Conservation (phyloP, 2,329 filamentous ascomycete species). For the Sphaerulina vaccinii region DNA sequence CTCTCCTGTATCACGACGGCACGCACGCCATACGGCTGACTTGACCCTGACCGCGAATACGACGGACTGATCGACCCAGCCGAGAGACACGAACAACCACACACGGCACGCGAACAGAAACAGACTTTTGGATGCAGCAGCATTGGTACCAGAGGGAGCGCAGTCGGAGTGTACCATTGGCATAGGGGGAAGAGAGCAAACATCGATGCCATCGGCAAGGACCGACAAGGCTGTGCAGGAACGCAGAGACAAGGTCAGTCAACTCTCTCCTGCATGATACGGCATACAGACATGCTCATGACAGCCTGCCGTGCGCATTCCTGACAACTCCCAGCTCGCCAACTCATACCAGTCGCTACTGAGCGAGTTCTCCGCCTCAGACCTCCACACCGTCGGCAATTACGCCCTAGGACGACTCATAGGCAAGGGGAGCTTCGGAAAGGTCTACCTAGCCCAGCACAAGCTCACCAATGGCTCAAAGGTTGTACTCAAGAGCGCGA, state of each 20-base stretch:
- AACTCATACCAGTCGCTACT: conserved; percentile 95
- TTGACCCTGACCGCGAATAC: no score
- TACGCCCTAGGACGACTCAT: conserved; percentile 89
- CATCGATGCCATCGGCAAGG: conserved; percentile 29
- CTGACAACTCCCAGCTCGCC: conserved; percentile 66
- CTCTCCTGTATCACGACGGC: no score
- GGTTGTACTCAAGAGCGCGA: conserved; percentile 97
- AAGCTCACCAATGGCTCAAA: conserved; percentile 99
- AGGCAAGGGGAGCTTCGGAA: conserved; percentile 96
- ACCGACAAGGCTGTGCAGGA: conserved; percentile 38
- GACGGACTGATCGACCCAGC: no score
- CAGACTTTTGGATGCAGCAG: background rate
- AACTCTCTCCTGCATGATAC: background rate
- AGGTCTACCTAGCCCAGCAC: conserved; percentile 93
- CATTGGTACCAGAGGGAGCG: background rate
- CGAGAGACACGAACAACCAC: background rate
- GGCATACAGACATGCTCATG: conserved; percentile 5
- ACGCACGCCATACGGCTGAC: background rate
- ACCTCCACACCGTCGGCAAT: conserved; percentile 90
- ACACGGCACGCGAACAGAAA: background rate
- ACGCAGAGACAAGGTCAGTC: conserved; percentile 37
- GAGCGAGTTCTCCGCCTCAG: conserved; percentile 90
- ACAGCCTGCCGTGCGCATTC: background rate
- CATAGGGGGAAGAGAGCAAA: background rate
- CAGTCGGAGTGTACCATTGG: background rate